Evolutionary conservation across 2,329 filamentous ascomycete genomes (phyloP).

Genomic region (Plenodomus biglobosus): DNA sequence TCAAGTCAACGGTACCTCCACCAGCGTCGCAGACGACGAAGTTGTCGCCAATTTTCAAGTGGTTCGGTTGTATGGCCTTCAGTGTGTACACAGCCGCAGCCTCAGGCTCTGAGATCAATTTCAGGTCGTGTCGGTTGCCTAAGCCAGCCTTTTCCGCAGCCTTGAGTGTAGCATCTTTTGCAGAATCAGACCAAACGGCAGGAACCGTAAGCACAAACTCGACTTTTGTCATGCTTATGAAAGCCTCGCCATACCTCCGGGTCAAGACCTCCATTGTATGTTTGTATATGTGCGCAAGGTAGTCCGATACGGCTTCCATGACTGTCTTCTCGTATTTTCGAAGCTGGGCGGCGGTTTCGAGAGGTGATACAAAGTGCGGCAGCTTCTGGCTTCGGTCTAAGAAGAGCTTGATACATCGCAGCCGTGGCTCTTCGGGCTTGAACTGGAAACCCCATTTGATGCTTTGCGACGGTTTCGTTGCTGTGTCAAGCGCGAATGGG

Average conservation of each 20-base stretch:
- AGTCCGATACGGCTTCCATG: conserved; percentile 77
- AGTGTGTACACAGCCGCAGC: conserved; percentile 78
- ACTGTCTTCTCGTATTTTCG: conserved; percentile 74
- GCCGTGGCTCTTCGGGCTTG: conserved; percentile 71
- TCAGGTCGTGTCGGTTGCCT: conserved; percentile 68
- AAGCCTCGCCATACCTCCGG: conserved; percentile 72
- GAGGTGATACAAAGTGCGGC: conserved; percentile 75
- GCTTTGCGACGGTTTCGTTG: conserved; percentile 21
- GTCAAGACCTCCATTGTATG: conserved; percentile 79
- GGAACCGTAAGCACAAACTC: conserved; percentile 76
- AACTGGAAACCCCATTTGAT: conserved; percentile 82
- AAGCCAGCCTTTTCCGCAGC: conserved; percentile 78
- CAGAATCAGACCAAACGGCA: conserved; percentile 81
- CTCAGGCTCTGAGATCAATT: conserved; percentile 78
- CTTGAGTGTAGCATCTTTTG: conserved; percentile 79
- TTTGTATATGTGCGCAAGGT: conserved; percentile 72
- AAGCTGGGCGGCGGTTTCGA: conserved; percentile 76
- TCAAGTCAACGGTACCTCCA: conserved; percentile 69
- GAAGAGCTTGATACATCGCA: conserved; percentile 83
- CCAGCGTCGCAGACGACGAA: conserved; percentile 61
- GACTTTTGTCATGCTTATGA: conserved; percentile 74
- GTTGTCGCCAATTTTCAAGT: conserved; percentile 66
- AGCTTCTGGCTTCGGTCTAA: conserved; percentile 79
- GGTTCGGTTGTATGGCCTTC: conserved; percentile 75
- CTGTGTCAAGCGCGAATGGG: conserved; percentile 22